A percentile compares a stretch with the other conserved stretches of the same genome.
Conservation (phyloP, 2,329 filamentous ascomycete genomes). For the Botrytis hyacinthi region DNA sequence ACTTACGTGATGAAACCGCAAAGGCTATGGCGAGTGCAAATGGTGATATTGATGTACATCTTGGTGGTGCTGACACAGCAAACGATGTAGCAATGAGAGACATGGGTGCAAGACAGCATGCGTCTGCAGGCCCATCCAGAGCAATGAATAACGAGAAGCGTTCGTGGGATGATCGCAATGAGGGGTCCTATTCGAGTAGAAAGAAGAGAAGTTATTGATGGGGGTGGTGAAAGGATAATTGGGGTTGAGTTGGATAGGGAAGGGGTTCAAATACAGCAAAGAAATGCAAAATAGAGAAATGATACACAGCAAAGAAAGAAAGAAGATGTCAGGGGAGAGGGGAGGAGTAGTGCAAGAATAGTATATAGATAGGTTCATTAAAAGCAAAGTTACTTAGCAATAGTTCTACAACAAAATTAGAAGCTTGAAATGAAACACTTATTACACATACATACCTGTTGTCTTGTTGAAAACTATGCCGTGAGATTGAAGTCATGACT, state of each 20-base stretch:
- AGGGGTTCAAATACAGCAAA: neutral
- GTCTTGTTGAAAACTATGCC: neutral
- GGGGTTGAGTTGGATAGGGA: neutral
- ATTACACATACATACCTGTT: neutral
- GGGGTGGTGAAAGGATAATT: neutral
- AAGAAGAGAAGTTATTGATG: neutral
- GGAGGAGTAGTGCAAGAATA: neutral
- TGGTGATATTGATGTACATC: neutral
- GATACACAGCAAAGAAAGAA: neutral
- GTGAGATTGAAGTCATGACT: neutral
- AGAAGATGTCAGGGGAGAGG: neutral
- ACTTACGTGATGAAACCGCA: too few relatives aligned
- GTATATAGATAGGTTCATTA: neutral
- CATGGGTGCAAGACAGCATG: neutral
- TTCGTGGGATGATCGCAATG: neutral
- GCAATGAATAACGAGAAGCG: neutral
- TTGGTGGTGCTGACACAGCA: neutral
- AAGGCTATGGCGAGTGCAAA: too few relatives aligned
- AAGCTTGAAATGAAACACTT: neutral
- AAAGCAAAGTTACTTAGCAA: neutral
- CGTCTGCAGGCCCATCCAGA: neutral
- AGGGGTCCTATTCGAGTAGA: fast-evolving
- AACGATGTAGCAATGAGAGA: neutral
- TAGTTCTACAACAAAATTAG: neutral
- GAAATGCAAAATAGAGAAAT: neutral